Conservation (phyloP, 768 basidiomycete species). For the Cytidiella melzeri region DNA sequence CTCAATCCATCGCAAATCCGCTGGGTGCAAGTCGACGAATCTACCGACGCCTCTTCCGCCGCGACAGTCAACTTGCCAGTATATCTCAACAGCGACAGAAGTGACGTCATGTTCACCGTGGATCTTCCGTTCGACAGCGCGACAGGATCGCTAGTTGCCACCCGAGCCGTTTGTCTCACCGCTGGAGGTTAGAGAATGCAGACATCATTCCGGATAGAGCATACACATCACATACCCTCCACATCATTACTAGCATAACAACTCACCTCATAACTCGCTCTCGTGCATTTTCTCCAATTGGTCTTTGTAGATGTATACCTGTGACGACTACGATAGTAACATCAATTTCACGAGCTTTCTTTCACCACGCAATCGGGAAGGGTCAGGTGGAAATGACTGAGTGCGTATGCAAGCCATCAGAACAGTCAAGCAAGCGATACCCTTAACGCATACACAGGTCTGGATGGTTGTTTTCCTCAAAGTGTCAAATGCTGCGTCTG, state of each 20-base stretch:
- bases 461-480: not conserved
- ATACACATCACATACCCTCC: conserved; percentile 12
- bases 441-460: not conserved
- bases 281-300: not conserved
- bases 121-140: conserved; percentile 71
- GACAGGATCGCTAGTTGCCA: conserved; percentile 68
- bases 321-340: conserved; percentile 5
- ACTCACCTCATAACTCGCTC: not conserved
- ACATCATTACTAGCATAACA: conserved; percentile 7
- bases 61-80: conserved; percentile 78
- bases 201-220: not conserved
- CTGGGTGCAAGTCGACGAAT: conserved; percentile 61
- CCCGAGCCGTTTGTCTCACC: conserved; percentile 86
- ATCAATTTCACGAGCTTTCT: conserved; percentile 13
- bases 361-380: too few relatives aligned
- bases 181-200: conserved; percentile 51
- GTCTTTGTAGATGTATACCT: conserved; percentile 7
- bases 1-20: conserved; percentile 78
- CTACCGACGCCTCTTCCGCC: conserved; percentile 32
- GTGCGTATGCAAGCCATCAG: too few relatives aligned
- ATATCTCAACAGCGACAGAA: conserved; percentile 86
- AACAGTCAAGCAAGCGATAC: too few relatives aligned
- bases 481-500: not conserved
- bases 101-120: conserved; percentile 87
- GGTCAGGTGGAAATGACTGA: too few relatives aligned